Conservation (phyloP, 805 yeast genomes). For the Candida pseudoglaebosa region DNA sequence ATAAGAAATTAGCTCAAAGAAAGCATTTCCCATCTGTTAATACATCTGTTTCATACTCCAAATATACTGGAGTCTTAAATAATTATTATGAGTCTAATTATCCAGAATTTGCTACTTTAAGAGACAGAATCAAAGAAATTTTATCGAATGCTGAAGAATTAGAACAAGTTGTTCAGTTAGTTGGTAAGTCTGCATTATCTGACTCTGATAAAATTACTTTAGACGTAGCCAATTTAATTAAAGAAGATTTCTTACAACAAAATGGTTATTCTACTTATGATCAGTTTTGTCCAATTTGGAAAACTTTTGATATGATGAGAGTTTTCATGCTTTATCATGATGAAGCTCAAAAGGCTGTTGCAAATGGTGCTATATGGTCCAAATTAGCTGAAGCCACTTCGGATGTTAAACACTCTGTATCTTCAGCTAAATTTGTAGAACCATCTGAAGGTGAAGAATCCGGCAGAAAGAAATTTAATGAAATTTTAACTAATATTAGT, state of each 20-base stretch:
- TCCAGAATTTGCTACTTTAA: constrained; percentile 86
- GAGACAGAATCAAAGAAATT: constrained; percentile 92
- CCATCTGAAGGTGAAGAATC: constrained; percentile 87
- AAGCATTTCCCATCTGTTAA: constrained; percentile 99
- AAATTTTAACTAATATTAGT: constrained; percentile 66
- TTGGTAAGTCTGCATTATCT: constrained; percentile 96
- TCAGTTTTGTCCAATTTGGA: constrained; percentile 99
- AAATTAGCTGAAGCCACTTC: constrained; percentile 84
- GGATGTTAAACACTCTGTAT: constrained; percentile 89
- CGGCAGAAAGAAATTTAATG: constrained; percentile 71
- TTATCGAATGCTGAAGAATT: constrained; percentile 96
- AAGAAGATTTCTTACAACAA: constrained; percentile 98
- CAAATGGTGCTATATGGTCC: constrained; percentile 92
- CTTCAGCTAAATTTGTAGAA: constrained; percentile 93
- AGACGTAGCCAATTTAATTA: constrained; percentile 86
- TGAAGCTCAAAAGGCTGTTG: constrained; percentile 95
- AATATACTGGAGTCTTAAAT: constrained; percentile 83
- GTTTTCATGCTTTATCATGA: constrained; percentile 87
- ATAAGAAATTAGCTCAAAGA: constrained; percentile 98
- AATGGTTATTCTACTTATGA: constrained; percentile 98
- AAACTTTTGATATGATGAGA: constrained; percentile 97
- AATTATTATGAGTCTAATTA: constrained; percentile 80
- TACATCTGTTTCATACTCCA: constrained; percentile 94
- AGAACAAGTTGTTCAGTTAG: constrained; percentile 98
- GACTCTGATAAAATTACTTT: constrained; percentile 95